Conservation (phyloP, 352 stramenopile species). For the Pythium coloratum region DNA sequence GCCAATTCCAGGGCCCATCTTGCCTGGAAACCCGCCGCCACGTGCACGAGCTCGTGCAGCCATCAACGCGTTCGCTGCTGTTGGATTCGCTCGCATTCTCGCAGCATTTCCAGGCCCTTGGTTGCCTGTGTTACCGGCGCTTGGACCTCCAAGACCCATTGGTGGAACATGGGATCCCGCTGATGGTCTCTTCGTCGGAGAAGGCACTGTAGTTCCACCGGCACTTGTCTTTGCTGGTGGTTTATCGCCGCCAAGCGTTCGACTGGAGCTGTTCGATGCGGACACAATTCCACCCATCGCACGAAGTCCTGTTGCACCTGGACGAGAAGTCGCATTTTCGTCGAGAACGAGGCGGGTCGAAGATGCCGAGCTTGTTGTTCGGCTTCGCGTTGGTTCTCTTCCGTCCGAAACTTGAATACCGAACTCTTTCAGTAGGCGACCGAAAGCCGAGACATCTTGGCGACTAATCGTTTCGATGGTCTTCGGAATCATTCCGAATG, state of each 20-base stretch:
- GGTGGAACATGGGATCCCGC: slow-evolving; percentile 20
- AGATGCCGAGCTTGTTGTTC: slow-evolving; percentile 12
- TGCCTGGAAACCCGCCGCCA: slow-evolving; percentile 54
- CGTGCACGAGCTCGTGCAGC: slow-evolving; percentile 66
- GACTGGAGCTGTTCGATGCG: slow-evolving; percentile 1
- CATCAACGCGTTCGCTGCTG: slow-evolving; percentile 69
- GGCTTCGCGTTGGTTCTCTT: slow-evolving; percentile 12
- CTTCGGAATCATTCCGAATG: slow-evolving; percentile 16
- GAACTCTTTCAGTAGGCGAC: slow-evolving; percentile 22
- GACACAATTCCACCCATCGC: slow-evolving; percentile 6
- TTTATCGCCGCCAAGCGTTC: slow-evolving; percentile 26
- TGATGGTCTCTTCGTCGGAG: slow-evolving; percentile 48
- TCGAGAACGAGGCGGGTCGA: slow-evolving; percentile 1
- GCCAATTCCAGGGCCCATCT: slow-evolving; percentile 44
- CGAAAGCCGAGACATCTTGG: slow-evolving; percentile 13
- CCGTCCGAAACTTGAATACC: slow-evolving; percentile 20
- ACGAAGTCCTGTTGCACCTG: slow-evolving; percentile 6
- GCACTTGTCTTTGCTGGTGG: slow-evolving; percentile 18
- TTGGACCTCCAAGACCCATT: slow-evolving; percentile 22
- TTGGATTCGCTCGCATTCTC: slow-evolving; percentile 47
- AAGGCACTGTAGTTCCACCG: slow-evolving; percentile 33
- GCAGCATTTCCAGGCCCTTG: slow-evolving; percentile 7
- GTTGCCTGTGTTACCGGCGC: background rate
- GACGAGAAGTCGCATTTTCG: background rate
- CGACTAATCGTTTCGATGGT: slow-evolving; percentile 15